These are phyloP conservation scores for Suhomyces coccinellae DNA, from an alignment of 1,139 yeast genomes.

Conservation along the genomic window DNA sequence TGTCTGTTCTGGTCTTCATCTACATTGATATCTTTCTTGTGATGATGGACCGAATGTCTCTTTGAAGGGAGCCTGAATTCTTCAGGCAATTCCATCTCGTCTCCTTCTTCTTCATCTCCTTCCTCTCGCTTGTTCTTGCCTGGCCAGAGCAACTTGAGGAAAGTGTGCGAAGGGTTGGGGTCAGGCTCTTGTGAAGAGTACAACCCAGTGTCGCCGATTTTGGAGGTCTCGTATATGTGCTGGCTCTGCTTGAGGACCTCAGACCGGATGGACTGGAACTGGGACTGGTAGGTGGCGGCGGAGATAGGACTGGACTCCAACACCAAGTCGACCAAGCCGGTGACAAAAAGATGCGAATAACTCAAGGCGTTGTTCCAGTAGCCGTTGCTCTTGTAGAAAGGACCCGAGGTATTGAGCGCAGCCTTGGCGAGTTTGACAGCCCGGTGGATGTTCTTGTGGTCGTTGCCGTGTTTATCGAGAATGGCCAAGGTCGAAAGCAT, in stretches of 20 bases:
- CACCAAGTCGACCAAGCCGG: slow-evolving; percentile 16
- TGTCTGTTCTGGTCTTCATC: not conserved
- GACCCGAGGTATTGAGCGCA: slow-evolving; percentile 14
- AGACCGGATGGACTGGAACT: slow-evolving; percentile 11
- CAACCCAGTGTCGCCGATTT: slow-evolving; percentile 11
- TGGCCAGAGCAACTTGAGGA: not conserved
- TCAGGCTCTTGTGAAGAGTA: slow-evolving; percentile 1
- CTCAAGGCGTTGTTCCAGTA: slow-evolving; percentile 18
- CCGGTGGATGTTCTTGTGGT: slow-evolving; percentile 8
- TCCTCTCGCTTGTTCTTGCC: not conserved
- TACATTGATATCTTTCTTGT: too few relatives aligned
- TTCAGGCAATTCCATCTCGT: too few relatives aligned
- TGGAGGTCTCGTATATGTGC: slow-evolving; percentile 22
- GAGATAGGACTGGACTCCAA: slow-evolving; percentile 5
- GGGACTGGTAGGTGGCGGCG: slow-evolving; percentile 8
- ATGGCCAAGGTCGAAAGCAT: slow-evolving; percentile 14
- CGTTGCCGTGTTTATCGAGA: slow-evolving; percentile 12
- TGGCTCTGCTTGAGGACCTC: slow-evolving; percentile 26
- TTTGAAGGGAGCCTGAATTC: too few relatives aligned
- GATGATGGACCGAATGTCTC: too few relatives aligned
- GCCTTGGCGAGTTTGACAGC: slow-evolving; percentile 15
- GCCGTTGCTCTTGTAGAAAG: slow-evolving; percentile 15
- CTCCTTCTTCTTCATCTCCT: not conserved
- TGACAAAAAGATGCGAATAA: slow-evolving; percentile 16
- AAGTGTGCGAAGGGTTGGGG: not conserved